phyloP scores from a whole-genome alignment of 768 basidiomycete species.

The Agaricus blazei region DNA sequence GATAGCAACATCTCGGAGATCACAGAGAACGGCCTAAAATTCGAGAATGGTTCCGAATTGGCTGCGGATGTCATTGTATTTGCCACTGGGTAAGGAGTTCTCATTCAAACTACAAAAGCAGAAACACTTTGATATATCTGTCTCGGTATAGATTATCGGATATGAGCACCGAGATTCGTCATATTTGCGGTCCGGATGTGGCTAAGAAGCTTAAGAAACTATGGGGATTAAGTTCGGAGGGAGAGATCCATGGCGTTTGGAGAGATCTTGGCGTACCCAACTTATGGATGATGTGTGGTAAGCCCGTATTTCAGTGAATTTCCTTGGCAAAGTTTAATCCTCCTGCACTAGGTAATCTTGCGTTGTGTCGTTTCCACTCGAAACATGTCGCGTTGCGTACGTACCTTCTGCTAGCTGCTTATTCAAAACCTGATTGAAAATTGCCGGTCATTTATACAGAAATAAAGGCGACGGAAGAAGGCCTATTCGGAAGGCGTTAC shows the following conservation, averaged over 20 bases:
- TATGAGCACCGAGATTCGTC: conserved; percentile 26
- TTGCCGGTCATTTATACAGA: conserved; percentile 30
- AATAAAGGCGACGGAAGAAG: conserved; percentile 62
- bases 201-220: conserved; percentile 39
- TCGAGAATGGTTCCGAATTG: conserved; percentile 43
- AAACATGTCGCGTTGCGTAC: conserved; percentile 63
- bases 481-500: conserved; percentile 4
- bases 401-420: conserved; percentile 20
- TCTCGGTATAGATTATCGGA: conserved; percentile 38
- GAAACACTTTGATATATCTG: neutral
- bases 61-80: conserved; percentile 53
- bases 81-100: conserved; percentile 45
- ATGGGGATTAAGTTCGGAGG: conserved; percentile 64
- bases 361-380: conserved; percentile 61
- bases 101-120: neutral
- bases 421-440: no score
- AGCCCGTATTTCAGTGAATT: neutral
- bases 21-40: conserved; percentile 38
- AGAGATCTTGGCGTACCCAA: conserved; percentile 46
- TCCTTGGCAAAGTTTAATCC: neutral
- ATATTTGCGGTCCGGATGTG: conserved; percentile 46
- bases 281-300: conserved; percentile 56
- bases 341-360: conserved; percentile 44
- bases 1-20: conserved; percentile 44
- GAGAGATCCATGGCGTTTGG: conserved; percentile 49